Conservation (phyloP, 2,329 filamentous ascomycete species). For the Pseudocercospora musae region DNA sequence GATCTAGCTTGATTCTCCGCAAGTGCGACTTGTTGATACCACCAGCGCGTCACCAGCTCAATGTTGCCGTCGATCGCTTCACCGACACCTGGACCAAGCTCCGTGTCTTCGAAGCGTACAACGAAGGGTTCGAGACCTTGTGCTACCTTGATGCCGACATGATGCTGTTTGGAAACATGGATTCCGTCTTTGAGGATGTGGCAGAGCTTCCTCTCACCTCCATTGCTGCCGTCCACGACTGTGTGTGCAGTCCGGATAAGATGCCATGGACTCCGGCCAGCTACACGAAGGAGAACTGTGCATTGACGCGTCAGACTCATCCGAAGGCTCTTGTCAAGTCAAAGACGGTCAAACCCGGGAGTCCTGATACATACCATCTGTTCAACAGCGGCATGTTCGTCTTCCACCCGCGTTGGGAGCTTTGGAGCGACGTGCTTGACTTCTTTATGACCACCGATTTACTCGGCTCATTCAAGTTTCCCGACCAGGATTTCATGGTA, state of each 20-base stretch:
- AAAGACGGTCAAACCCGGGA: slow-evolving; percentile 29
- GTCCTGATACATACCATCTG: slow-evolving; percentile 33
- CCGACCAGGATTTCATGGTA: slow-evolving; percentile 53
- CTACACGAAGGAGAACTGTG: slow-evolving; percentile 49
- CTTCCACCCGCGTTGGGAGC: slow-evolving; percentile 42
- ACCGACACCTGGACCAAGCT: slow-evolving; percentile 55
- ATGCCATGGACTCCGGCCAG: slow-evolving; percentile 48
- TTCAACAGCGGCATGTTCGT: slow-evolving; percentile 54
- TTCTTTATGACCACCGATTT: slow-evolving; percentile 41
- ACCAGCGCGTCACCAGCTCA: slow-evolving; percentile 35
- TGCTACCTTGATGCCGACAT: slow-evolving; percentile 54
- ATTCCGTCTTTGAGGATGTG: slow-evolving; percentile 42
- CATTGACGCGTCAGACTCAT: slow-evolving; percentile 41
- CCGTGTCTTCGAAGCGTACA: slow-evolving; percentile 47
- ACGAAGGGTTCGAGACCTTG: slow-evolving; percentile 37
- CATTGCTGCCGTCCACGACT: slow-evolving; percentile 50
- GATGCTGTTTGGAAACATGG: slow-evolving; percentile 44
- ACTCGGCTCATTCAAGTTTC: slow-evolving; percentile 48
- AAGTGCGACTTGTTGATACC: slow-evolving; percentile 43
- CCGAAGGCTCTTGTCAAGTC: slow-evolving; percentile 35
- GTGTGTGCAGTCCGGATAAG: slow-evolving; percentile 50
- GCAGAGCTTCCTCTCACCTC: slow-evolving; percentile 38
- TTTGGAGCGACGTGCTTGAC: slow-evolving; percentile 41
- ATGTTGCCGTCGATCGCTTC: slow-evolving; percentile 49
- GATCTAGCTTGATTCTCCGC: slow-evolving; percentile 42